Evolutionary conservation across 2,329 filamentous ascomycete species (phyloP).

Genomic region (Teratosphaeria viscida): DNA sequence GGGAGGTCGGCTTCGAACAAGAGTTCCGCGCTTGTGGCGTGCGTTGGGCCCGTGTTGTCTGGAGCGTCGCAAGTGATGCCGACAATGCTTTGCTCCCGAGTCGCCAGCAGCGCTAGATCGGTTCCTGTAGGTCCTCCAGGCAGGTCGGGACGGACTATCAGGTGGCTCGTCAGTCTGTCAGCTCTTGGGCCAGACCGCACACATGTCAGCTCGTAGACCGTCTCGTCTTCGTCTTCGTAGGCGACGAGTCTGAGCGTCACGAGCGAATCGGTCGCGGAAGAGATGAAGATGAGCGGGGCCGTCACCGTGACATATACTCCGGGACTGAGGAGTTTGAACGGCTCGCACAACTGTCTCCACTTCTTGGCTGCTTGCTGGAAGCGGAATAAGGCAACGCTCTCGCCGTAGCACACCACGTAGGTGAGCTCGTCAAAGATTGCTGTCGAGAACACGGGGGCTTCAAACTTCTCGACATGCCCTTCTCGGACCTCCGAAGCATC

Average conservation of each 20-base stretch:
- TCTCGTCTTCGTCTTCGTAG: not conserved
- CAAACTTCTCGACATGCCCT: slow-evolving; percentile 35
- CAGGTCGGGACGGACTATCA: slow-evolving; percentile 5
- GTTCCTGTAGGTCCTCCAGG: not conserved
- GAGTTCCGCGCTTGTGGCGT: slow-evolving; percentile 15
- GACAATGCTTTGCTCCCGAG: slow-evolving; percentile 16
- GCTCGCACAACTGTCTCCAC: slow-evolving; percentile 22
- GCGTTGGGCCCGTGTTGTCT: not conserved
- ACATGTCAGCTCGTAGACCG: not conserved
- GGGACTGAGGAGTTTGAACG: slow-evolving; percentile 22
- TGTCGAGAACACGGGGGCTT: slow-evolving; percentile 46
- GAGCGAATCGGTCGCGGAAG: slow-evolving; percentile 45
- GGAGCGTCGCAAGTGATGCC: slow-evolving; percentile 10
- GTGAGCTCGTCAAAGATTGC: slow-evolving; percentile 46
- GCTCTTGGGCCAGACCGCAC: slow-evolving; percentile 9
- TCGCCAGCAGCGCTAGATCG: slow-evolving; percentile 10
- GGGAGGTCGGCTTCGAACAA: slow-evolving; percentile 35
- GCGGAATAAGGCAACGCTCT: slow-evolving; percentile 32
- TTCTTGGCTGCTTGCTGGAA: slow-evolving; percentile 21
- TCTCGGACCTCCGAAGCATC: slow-evolving; percentile 40
- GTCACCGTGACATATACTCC: slow-evolving; percentile 41
- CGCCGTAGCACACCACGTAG: slow-evolving; percentile 40
- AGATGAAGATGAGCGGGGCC: slow-evolving; percentile 40
- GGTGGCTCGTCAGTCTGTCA: slow-evolving; percentile 14
- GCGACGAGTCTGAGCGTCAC: slow-evolving; percentile 35